A percentile compares a stretch with the other conserved stretches of the same genome.
Conservation (phyloP, 1,284 basidiomycete genomes). For the Rhodotorula sp. region DNA sequence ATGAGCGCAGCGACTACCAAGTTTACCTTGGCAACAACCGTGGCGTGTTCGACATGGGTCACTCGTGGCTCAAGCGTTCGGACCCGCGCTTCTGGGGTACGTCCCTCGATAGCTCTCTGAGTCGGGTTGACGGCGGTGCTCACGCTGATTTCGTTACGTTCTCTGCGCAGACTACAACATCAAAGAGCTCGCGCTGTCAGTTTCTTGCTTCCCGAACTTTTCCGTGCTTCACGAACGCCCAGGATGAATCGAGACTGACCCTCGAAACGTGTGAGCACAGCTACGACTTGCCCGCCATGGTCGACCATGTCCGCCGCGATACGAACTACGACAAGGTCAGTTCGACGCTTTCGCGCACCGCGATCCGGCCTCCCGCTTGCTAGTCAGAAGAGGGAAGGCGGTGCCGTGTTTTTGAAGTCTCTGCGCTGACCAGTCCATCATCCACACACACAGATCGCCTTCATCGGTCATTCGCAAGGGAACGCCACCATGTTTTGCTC, state of each 20-base stretch:
- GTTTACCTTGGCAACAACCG: slow-evolving; percentile 64
- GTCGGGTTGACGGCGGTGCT: neutral
- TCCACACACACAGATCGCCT: slow-evolving; percentile 52
- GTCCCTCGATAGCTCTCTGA: slow-evolving; percentile 26
- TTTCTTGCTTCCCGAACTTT: neutral
- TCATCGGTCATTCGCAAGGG: slow-evolving; percentile 64
- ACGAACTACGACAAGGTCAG: slow-evolving; percentile 60
- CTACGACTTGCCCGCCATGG: slow-evolving; percentile 62
- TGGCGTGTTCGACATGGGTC: slow-evolving; percentile 64
- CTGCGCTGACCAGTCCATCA: neutral
- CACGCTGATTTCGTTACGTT: neutral
- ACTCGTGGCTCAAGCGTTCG: slow-evolving; percentile 54
- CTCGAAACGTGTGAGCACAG: neutral
- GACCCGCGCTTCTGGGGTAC: slow-evolving; percentile 63
- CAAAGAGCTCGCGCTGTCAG: slow-evolving; percentile 57
- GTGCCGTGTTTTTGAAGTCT: neutral
- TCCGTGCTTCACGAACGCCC: no score
- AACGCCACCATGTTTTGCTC: slow-evolving; percentile 56
- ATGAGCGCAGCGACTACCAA: slow-evolving; percentile 54
- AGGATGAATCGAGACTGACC: no score
- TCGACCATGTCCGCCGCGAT: slow-evolving; percentile 59
- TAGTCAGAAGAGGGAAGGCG: neutral
- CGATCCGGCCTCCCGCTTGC: neutral
- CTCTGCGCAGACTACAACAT: slow-evolving; percentile 59
- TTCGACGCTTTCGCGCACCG: no score